Evolutionary conservation across 495 filamentous ascomycete species (phyloP), one percentile per base, ranked within the genome.

Genomic region (Cetradonia linearis): DNA sequence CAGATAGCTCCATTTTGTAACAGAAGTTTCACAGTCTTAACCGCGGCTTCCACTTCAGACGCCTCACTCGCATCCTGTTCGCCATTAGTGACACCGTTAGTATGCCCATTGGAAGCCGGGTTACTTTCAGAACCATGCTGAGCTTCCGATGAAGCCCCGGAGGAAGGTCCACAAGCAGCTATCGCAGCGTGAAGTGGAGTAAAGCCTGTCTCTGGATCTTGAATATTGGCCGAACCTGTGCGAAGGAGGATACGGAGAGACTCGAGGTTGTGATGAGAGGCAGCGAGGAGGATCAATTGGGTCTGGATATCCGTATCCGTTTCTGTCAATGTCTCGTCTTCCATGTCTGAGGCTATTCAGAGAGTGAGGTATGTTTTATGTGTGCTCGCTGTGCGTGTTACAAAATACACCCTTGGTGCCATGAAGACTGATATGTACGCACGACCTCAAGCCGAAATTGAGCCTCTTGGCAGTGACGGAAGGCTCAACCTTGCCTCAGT

Each of bases 171-270:
- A 65, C 88, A 94, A 10, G 88, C 83, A 10, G 89, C 87, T 71
- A 98, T 88, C 28, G 92, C 91, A 8, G 89, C 85, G 71, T 98
- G 93, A 4, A 98, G 78, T 14, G 93, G 89, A 1, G 91, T 87
- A 69, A 83, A 88, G 42, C 89, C 88, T 0, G 91, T 95, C 60
- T 87, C 84, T 3, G 86, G 78, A 65, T 97, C 91, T 70, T 90
- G 87, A 16, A 86, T 83, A 59, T 87, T 88, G 25, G 88, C 88
- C 31, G 79, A 72, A 59, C 79, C 77, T 18, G 83, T 76, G 63
- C 84, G 83, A 53, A 95, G 79, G 10, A 94, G 81, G 40, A 79
- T 78, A 64, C 84, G 85, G n/a, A 98, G 79, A 53, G 83, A 78
- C 13, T 76, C 66, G 64, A 88, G 68, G 72, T 97, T 85, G 74